Conservation (phyloP, 768 basidiomycete species). For the Boletus bicolor region DNA sequence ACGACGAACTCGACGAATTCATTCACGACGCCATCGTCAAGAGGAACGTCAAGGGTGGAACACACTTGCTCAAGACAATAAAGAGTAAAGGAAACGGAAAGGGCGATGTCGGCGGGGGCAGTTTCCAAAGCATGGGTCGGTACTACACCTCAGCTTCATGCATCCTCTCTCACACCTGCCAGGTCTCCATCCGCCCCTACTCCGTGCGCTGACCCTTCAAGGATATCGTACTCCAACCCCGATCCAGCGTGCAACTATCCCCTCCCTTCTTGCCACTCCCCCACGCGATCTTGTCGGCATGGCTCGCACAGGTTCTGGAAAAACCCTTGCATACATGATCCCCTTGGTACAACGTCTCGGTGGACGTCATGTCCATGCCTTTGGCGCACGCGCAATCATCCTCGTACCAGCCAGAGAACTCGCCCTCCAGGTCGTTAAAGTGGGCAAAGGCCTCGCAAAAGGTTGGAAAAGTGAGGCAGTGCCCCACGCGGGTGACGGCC, state of each 20-base stretch:
- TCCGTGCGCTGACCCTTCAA: slow-evolving; percentile 84
- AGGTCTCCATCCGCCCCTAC: slow-evolving; percentile 82
- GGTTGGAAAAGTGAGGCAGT: slow-evolving; percentile 65
- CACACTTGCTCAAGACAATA: slow-evolving; percentile 69
- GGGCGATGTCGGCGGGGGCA: slow-evolving; percentile 86
- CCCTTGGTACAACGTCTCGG: slow-evolving; percentile 86
- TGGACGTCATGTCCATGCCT: slow-evolving; percentile 71
- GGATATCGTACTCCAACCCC: slow-evolving; percentile 95
- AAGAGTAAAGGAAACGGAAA: slow-evolving; percentile 72
- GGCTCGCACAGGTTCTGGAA: slow-evolving; percentile 98
- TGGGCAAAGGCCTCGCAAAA: slow-evolving; percentile 90
- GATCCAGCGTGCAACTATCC: slow-evolving; percentile 89
- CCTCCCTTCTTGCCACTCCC: slow-evolving; percentile 75
- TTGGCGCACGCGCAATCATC: slow-evolving; percentile 85
- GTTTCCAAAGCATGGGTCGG: slow-evolving; percentile 94
- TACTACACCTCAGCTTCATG: slow-evolving; percentile 8
- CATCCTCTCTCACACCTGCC: slow-evolving; percentile 1
- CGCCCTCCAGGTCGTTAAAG: slow-evolving; percentile 88
- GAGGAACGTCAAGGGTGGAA: slow-evolving; percentile 71
- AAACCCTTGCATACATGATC: slow-evolving; percentile 93
- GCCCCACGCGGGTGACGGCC: slow-evolving; percentile 71
- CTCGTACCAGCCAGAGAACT: slow-evolving; percentile 91
- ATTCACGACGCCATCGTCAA: slow-evolving; percentile 69
- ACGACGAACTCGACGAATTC: slow-evolving; percentile 60
- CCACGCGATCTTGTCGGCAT: slow-evolving; percentile 95